A percentile compares a stretch with the other conserved stretches of the same genome.
Conservation (phyloP, 805 yeast species). For the Ogataea kodamae region DNA sequence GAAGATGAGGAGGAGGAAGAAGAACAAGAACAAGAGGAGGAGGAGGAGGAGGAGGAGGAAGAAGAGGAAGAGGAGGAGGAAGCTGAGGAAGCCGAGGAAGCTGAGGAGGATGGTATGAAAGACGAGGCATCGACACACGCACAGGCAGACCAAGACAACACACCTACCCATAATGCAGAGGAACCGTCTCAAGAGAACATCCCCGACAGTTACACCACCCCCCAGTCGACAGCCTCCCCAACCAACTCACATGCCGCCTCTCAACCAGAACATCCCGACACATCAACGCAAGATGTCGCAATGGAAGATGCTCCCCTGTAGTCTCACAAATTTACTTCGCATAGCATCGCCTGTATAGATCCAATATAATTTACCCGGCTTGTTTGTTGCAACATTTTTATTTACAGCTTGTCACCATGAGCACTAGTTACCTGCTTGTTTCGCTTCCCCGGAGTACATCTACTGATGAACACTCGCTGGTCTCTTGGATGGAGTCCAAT, state of each 20-base stretch:
- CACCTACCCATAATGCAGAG: conserved; percentile 9
- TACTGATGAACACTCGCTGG: conserved; percentile 29
- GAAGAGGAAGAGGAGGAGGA: conserved; percentile 9
- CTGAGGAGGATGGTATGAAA: conserved; percentile 1
- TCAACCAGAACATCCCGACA: too few species aligned
- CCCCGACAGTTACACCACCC: too few species aligned
- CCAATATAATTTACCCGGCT: conserved; percentile 21
- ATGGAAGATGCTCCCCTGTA: too few species aligned
- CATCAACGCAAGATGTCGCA: too few species aligned
- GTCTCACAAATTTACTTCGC: too few species aligned
- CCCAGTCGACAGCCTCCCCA: too few species aligned
- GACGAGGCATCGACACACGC: not conserved
- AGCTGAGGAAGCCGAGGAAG: conserved; percentile 7
- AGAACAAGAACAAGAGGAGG: conserved; percentile 13
- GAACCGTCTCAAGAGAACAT: conserved; percentile 17
- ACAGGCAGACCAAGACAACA: not conserved
- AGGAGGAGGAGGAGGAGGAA: conserved; percentile 10
- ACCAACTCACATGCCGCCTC: too few species aligned
- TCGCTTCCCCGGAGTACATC: conserved; percentile 31
- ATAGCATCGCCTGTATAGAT: too few species aligned
- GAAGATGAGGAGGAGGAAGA: conserved; percentile 16
- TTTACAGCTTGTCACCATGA: conserved; percentile 18
- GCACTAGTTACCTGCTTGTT: conserved; percentile 27
- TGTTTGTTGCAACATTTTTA: conserved; percentile 14
- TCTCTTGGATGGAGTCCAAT: conserved; percentile 50